Percentiles rank a stretch among this genome's conserved stretches.
phyloP scores from a whole-genome alignment of 2,329 filamentous ascomycete species.

The Hymenoscyphus albidus region DNA sequence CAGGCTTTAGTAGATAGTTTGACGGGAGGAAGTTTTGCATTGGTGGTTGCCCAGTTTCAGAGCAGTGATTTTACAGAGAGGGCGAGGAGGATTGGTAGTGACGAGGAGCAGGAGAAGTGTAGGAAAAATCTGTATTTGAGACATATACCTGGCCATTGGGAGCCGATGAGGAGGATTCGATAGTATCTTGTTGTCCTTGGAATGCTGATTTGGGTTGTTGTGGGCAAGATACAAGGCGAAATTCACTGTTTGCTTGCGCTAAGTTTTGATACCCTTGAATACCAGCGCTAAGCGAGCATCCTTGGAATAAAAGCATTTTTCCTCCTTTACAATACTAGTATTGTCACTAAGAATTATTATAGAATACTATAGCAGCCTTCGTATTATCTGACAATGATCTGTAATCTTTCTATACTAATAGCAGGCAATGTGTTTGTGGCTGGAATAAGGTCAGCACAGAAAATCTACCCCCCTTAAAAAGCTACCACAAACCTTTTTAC shows the following conservation, averaged over 20 bases:
- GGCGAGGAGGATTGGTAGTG: neutral
- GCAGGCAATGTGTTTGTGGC: too few relatives aligned
- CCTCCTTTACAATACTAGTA: neutral
- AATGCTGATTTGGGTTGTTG: neutral
- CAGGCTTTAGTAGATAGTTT: neutral
- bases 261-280: constrained; percentile 1
- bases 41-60: neutral
- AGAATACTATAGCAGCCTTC: too few relatives aligned
- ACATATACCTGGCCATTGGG: constrained; percentile 2
- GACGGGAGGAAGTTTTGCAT: neutral
- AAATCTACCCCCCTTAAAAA: too few relatives aligned
- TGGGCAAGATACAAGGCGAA: neutral
- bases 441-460: too few relatives aligned
- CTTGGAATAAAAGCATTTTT: neutral
- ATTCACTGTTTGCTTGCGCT: neutral
- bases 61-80: neutral
- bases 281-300: neutral
- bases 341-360: neutral
- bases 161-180: neutral
- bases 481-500: too few relatives aligned
- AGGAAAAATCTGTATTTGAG: constrained; percentile 2
- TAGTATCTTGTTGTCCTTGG: neutral
- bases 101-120: neutral
- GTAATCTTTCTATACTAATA: too few relatives aligned
- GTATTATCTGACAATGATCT: too few relatives aligned